These are phyloP conservation scores for Hyphodiscus hymeniophilus DNA, from an alignment of 495 filamentous ascomycete genomes.

Conservation along the genomic window DNA sequence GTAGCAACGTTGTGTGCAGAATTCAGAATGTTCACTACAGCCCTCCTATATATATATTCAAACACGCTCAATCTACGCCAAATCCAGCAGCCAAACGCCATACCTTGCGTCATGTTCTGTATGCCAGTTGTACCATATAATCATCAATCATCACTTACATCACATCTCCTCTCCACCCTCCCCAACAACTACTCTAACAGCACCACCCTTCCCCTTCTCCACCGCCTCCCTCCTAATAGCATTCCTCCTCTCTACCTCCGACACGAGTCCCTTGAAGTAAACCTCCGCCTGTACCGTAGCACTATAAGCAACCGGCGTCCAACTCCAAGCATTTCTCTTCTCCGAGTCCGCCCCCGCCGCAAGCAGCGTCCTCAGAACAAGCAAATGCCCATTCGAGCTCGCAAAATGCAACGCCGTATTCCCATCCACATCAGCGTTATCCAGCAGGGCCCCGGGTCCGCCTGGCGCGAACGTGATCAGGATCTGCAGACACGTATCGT, in stretches of 20 bases:
- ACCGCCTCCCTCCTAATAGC: slow-evolving; percentile 22
- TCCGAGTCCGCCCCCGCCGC: slow-evolving; percentile 57
- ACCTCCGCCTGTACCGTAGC: slow-evolving; percentile 41
- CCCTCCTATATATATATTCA: too few relatives aligned
- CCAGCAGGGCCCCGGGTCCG: slow-evolving; percentile 29
- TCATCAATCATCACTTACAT: neutral
- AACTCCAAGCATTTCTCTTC: slow-evolving; percentile 58
- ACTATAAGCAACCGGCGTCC: slow-evolving; percentile 65
- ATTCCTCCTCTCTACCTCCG: slow-evolving; percentile 32
- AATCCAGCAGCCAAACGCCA: too few relatives aligned
- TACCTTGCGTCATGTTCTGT: too few relatives aligned
- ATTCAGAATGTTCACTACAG: too few relatives aligned
- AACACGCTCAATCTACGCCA: too few relatives aligned
- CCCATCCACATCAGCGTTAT: slow-evolving; percentile 50
- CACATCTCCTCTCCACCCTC: slow-evolving; percentile 12
- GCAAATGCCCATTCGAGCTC: slow-evolving; percentile 58
- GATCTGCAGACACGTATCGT: slow-evolving; percentile 51
- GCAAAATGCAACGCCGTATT: slow-evolving; percentile 73
- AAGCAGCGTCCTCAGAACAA: slow-evolving; percentile 63
- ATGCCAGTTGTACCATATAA: neutral
- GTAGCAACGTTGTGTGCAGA: too few relatives aligned
- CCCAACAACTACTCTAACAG: slow-evolving; percentile 13
- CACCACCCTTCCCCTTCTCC: slow-evolving; percentile 25
- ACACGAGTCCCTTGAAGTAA: slow-evolving; percentile 20
- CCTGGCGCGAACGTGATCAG: slow-evolving; percentile 45